Conservation (phyloP, 2,329 filamentous ascomycete genomes). For the Trichophyton rubrum region DNA sequence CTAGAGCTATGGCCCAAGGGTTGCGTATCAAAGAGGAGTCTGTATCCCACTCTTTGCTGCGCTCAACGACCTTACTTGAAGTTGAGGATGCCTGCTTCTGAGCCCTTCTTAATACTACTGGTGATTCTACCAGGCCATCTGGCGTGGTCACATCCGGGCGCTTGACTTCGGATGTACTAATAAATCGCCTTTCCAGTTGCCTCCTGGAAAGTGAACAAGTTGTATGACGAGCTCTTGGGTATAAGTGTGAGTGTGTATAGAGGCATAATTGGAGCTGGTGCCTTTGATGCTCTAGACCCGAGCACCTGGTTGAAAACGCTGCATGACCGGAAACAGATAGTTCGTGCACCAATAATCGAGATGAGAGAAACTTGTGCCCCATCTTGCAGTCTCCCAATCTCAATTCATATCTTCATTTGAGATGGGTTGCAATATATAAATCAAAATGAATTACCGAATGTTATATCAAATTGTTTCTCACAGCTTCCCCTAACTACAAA, state of each 20-base stretch:
- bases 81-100: slow-evolving; percentile 6
- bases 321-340: too few species aligned
- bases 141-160: background rate
- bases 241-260: background rate
- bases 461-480: background rate
- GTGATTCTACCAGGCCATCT: slow-evolving; percentile 7
- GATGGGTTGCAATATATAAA: background rate
- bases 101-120: slow-evolving; percentile 6
- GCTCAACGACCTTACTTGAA: slow-evolving; percentile 16
- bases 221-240: background rate
- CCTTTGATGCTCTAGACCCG: background rate
- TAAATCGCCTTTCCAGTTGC: background rate
- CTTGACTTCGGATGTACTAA: background rate
- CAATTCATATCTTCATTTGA: too few species aligned
- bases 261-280: background rate
- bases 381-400: too few species aligned
- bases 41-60: slow-evolving; percentile 12
- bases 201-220: background rate
- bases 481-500: background rate
- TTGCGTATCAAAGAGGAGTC: slow-evolving; percentile 21
- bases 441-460: background rate
- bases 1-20: slow-evolving; percentile 31
- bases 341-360: too few species aligned
- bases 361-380: too few species aligned
- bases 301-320: background rate